Evolutionary conservation across 163 green algal species (phyloP), one percentile per base, ranked within the genome.

Genomic region (Chlamydomonas reinhardtii): DNA sequence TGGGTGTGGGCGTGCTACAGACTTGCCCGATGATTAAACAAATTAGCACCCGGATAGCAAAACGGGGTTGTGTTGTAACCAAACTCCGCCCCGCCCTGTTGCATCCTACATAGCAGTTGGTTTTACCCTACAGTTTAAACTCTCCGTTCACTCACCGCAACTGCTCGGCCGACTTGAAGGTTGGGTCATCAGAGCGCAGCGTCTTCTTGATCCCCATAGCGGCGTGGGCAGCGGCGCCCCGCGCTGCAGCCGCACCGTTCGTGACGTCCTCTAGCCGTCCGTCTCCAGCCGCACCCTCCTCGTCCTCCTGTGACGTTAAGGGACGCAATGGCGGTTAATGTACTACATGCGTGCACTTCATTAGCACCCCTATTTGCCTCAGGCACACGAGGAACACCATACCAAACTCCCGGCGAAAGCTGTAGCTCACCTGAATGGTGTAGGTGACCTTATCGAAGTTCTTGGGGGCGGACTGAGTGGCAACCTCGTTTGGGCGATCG

Each of bases 361-460:
- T n/a, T n/a, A n/a, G n/a, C n/a, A n/a, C n/a, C n/a, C n/a, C n/a
- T n/a, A n/a, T n/a, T n/a, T n/a, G n/a, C n/a, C n/a, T n/a, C n/a
- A n/a, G n/a, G n/a, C n/a, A n/a, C n/a, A n/a, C n/a, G n/a, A n/a
- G n/a, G n/a, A n/a, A n/a, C n/a, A n/a, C n/a, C n/a, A n/a, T n/a
- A n/a, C n/a, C n/a, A n/a, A n/a, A n/a, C n/a, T n/a, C n/a, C n/a
- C n/a, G n/a, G n/a, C n/a, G n/a, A n/a, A n/a, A n/a, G n/a, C n/a
- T n/a, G n/a, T n/a, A n/a, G n/a, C 84, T 48, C 61, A 92, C 88
- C 32, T 93, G 88, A 61, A 93, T 87, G 19, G 56, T 91, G 92
- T 99, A 99, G 4, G 95, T 94, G 31, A 99, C 92, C 69, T 99
- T 97, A 59, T 95, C 94, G 94, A 94, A 98, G 14, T 89, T 88